phyloP scores from a whole-genome alignment of 2,329 filamentous ascomycete species.

The Penicillium rolfsii region DNA sequence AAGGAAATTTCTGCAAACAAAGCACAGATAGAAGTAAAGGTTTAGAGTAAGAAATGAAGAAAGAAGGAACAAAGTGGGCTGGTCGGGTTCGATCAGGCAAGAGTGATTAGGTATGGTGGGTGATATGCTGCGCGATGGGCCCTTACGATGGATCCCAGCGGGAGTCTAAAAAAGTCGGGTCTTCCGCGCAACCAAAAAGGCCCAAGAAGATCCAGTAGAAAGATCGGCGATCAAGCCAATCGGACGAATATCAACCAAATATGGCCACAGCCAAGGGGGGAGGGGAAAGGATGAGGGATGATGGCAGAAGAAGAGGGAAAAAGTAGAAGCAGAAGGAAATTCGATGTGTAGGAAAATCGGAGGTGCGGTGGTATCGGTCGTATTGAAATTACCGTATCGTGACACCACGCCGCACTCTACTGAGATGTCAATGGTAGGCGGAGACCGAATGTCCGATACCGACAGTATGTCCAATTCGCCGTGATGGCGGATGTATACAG shows the following conservation, averaged over 20 bases:
- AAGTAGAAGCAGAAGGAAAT: constrained; percentile 11
- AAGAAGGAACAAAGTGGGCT: constrained; percentile 4
- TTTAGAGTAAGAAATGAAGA: neutral
- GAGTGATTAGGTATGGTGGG: constrained; percentile 11
- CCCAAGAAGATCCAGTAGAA: neutral
- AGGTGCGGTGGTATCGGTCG: constrained; percentile 21
- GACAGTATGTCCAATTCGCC: neutral
- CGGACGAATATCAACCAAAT: constrained; percentile 3
- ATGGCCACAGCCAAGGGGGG: neutral
- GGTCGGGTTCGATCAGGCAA: constrained; percentile 8
- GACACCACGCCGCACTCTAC: constrained; percentile 13
- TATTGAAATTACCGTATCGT: constrained; percentile 17
- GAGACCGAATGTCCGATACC: neutral
- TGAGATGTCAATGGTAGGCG: constrained; percentile 1
- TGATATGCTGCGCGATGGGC: constrained; percentile 27
- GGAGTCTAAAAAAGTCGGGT: constrained; percentile 25
- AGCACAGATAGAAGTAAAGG: constrained; percentile 16
- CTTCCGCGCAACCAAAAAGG: constrained; percentile 11
- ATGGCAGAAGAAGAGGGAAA: constrained; percentile 11
- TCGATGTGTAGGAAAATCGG: constrained; percentile 28
- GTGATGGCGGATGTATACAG: neutral
- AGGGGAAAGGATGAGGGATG: neutral
- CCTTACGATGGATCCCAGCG: constrained; percentile 29
- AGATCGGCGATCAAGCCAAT: constrained; percentile 21
- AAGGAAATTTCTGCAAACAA: neutral